These are phyloP conservation scores for Hibiscus tridactylites DNA, from an alignment of 345 rosid genomes.

Conservation along the genomic window DNA sequence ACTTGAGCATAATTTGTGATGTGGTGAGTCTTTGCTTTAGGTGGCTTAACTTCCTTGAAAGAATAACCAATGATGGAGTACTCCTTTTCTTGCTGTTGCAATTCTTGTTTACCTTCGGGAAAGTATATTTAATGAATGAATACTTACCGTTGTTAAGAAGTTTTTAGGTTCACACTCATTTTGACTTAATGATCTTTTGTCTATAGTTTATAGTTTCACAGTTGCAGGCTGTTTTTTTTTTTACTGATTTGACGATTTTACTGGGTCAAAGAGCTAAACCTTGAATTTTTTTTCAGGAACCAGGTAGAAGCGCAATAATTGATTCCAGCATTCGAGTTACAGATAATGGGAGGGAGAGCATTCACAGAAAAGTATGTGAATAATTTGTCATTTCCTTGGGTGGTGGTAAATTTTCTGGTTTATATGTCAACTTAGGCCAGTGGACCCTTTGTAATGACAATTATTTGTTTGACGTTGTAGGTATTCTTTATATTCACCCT, in stretches of 20 bases:
- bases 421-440: neutral
- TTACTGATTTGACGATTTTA: neutral
- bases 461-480: conserved; percentile 33
- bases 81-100: neutral
- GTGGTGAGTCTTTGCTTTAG: neutral
- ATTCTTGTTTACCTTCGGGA: neutral
- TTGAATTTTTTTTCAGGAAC: conserved; percentile 35
- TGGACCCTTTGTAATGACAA: conserved; percentile 9
- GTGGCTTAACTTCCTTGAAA: neutral
- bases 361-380: conserved; percentile 71
- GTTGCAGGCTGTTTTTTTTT: neutral
- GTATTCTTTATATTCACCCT: conserved; percentile 83
- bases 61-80: neutral
- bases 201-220: neutral
- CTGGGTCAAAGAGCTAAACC: neutral
- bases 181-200: neutral
- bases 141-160: neutral
- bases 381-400: neutral
- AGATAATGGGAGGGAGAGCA: conserved; percentile 90
- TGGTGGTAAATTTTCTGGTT: neutral
- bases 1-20: neutral
- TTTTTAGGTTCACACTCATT: neutral
- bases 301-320: conserved; percentile 68
- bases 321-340: conserved; percentile 86
- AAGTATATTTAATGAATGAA: neutral